A percentile compares a stretch with the other conserved stretches of the same genome.
These are phyloP conservation scores for Collybiopsis confluens DNA, from an alignment of 768 basidiomycete genomes.

Conservation along the genomic window DNA sequence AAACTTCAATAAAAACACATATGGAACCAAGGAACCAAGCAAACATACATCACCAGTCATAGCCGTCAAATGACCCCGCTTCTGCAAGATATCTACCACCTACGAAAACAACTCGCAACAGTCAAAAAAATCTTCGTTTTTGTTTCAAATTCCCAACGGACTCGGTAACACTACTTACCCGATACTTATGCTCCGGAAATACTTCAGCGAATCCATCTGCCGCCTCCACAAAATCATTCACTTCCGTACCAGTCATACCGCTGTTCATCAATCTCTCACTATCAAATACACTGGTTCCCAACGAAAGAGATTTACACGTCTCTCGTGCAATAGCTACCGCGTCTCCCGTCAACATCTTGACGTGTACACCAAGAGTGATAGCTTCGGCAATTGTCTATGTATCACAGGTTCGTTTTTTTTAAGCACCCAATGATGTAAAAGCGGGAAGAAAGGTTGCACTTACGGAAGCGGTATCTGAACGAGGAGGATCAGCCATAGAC, in stretches of 20 bases:
- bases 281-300: conserved; percentile 44
- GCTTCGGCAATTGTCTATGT: conserved; percentile 38
- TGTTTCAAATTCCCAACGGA: no score
- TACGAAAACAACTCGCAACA: no score
- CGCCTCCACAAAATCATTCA: conserved; percentile 34
- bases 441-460: no score
- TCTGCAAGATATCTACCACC: conserved; percentile 32
- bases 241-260: conserved; percentile 36
- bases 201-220: conserved; percentile 51
- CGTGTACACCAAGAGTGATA: conserved; percentile 34
- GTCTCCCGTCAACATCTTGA: conserved; percentile 52
- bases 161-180: no score
- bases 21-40: background rate
- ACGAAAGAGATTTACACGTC: conserved; percentile 38
- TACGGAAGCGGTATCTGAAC: conserved; percentile 35
- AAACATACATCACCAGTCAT: conserved; percentile 37
- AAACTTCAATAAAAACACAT: no score
- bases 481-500: conserved; percentile 43
- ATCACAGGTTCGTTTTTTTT: background rate
- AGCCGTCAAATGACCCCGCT: conserved; percentile 35
- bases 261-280: conserved; percentile 39
- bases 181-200: conserved; percentile 37
- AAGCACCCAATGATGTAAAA: no score
- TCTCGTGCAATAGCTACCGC: conserved; percentile 47
- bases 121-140: no score